Evolutionary conservation across 768 basidiomycete species (phyloP).

Genomic region (Lentinula guzmanii): DNA sequence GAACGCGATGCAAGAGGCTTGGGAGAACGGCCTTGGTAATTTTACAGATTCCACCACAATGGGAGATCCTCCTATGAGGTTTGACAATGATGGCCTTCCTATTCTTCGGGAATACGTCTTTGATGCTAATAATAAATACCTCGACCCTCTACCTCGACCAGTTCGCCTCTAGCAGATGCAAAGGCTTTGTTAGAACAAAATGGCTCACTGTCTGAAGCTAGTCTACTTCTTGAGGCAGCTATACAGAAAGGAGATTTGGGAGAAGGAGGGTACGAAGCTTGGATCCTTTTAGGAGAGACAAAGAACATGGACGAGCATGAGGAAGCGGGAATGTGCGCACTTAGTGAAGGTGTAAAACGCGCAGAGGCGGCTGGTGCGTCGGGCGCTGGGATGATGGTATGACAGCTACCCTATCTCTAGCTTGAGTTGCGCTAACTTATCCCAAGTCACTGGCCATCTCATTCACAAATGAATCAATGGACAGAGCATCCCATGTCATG

Average conservation of each 20-base stretch:
- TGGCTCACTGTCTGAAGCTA: slow-evolving; percentile 84
- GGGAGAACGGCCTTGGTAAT: slow-evolving; percentile 51
- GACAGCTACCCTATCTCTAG: slow-evolving; percentile 16
- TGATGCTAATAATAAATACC: slow-evolving; percentile 67
- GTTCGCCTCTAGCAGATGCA: slow-evolving; percentile 61
- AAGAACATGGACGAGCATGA: slow-evolving; percentile 88
- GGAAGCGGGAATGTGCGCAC: slow-evolving; percentile 74
- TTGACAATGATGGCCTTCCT: slow-evolving; percentile 74
- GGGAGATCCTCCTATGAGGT: slow-evolving; percentile 32
- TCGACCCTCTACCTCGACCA: slow-evolving; percentile 43
- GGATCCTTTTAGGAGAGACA: slow-evolving; percentile 88
- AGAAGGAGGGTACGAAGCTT: slow-evolving; percentile 81
- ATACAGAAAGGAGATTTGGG: slow-evolving; percentile 79
- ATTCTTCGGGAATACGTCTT: slow-evolving; percentile 68
- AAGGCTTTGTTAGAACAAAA: slow-evolving; percentile 73
- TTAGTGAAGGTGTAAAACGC: slow-evolving; percentile 62
- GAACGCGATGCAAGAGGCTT: slow-evolving; percentile 54
- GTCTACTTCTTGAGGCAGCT: slow-evolving; percentile 84
- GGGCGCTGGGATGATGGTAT: slow-evolving; percentile 71
- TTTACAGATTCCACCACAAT: slow-evolving; percentile 24
- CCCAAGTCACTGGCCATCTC: slow-evolving; percentile 88
- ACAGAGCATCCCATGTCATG: slow-evolving; percentile 79
- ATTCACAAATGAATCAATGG: slow-evolving; percentile 91
- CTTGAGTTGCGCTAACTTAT: slow-evolving; percentile 10
- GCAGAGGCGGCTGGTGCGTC: slow-evolving; percentile 60